Evolutionary conservation across 2,329 filamentous ascomycete species (phyloP), one percentile per base, ranked within the genome.

Genomic region (Pseudogymnoascus destructans): DNA sequence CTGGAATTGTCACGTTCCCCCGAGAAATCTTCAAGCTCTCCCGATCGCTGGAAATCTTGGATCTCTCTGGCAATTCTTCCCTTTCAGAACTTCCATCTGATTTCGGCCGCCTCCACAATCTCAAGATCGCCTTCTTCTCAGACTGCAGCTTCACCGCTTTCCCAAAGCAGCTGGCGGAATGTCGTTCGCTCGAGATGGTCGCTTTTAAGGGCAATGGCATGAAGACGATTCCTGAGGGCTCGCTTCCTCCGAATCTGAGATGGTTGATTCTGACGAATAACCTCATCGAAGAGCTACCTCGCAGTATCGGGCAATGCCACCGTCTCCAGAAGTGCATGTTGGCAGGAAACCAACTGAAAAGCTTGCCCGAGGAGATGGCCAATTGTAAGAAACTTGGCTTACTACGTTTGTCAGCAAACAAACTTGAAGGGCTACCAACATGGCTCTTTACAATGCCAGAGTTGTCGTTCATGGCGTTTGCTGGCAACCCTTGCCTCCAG

Each of bases 251-350:
- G 6, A 70, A 65, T 8, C 67, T 78, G 15, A 69, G 74, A n/a
- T 77, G 74, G 73, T 66, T 78, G 36, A 76, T 77, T 57, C 66
- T 78, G 10, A 77, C 75, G 15, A 71, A 74, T 62, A 78, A 78
- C 64, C 60, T 63, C 36, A 70, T 78, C 38, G 59, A 61, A 3
- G 57, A 61, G 6, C 65, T 78, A 6, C 74, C 75, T 0, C 62
- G 62, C 15, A 73, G 69, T 63, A 73, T 77, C 54, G 73, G 74
- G 8, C 64, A 65, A 17, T 78, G 75, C 59, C 61, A 62, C 15
- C 69, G 70, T 9, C 67, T 78, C 3, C 72, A 77, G 61, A 76
- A 77, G 64, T 77, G 75, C 62, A 74, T 77, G 73, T 64, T 78
- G n/a, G 71, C 75, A 1, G 75, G 74, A 11, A 77, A 77, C 62